Conservation (phyloP, 345 rosid genomes). For the Pistacia vera region DNA sequence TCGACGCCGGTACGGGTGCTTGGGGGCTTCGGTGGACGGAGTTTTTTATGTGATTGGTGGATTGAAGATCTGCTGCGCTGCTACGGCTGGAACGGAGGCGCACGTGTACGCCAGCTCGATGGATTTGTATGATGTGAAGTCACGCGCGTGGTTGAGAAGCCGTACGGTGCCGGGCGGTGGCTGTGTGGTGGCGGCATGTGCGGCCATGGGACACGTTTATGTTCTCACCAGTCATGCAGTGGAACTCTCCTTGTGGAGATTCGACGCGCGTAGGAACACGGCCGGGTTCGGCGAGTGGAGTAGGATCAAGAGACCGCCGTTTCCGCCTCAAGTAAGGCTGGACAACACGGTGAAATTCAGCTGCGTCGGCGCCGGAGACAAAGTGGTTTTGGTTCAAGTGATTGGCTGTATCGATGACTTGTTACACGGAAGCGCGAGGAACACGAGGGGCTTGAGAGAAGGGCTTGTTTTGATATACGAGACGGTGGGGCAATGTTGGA, state of each 20-base stretch:
- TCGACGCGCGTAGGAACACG: conserved; percentile 52
- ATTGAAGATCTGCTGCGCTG: conserved; percentile 58
- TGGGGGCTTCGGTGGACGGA: conserved; percentile 77
- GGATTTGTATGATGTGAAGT: conserved; percentile 79
- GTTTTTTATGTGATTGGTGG: conserved; percentile 90
- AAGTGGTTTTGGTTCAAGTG: conserved; percentile 76
- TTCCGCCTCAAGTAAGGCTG: conserved; percentile 67
- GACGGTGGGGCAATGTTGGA: conserved; percentile 62
- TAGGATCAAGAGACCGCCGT: conserved; percentile 73
- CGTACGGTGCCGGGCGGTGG: conserved; percentile 89
- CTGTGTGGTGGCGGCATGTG: conserved; percentile 88
- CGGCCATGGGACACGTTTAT: conserved; percentile 57
- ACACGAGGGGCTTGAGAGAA: conserved; percentile 53
- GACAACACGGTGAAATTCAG: conserved; percentile 81
- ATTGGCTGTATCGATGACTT: conserved; percentile 81
- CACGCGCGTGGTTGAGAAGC: conserved; percentile 73
- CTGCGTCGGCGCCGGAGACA: conserved; percentile 67
- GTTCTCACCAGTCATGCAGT: conserved; percentile 83
- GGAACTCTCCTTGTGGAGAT: conserved; percentile 88
- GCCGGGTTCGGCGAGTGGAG: conserved; percentile 75
- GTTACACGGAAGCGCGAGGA: conserved; percentile 76
- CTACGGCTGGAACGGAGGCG: conserved; percentile 48
- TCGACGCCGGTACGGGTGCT: conserved; percentile 75
- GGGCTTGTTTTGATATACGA: conserved; percentile 73
- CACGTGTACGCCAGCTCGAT: conserved; percentile 80